phyloP scores from a whole-genome alignment of 148 eudicot species.

The Vaccinium vitisidaea region DNA sequence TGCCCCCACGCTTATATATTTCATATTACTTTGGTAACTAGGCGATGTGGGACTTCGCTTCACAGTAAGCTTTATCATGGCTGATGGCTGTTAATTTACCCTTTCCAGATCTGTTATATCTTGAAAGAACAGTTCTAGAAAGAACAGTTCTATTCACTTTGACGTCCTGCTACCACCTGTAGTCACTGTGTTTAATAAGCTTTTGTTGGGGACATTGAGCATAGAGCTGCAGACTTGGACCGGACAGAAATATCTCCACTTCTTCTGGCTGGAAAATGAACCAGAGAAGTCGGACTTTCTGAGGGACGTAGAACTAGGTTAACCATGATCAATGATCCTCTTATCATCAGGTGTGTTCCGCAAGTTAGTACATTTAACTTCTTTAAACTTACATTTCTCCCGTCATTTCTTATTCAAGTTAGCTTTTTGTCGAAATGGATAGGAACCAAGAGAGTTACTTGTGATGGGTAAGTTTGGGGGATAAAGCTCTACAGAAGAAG shows the following conservation, averaged over 20 bases:
- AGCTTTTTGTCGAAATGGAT: neutral
- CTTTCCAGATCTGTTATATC: neutral
- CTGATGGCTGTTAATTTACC: neutral
- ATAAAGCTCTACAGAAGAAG: constrained; percentile 1
- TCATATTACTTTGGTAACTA: no score
- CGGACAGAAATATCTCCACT: neutral
- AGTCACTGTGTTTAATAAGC: neutral
- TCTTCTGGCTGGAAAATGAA: neutral
- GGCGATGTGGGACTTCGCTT: no score
- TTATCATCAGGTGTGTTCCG: neutral
- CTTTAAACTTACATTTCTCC: neutral
- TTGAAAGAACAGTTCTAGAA: neutral
- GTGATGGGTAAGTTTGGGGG: neutral
- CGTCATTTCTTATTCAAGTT: neutral
- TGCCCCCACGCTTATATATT: no score
- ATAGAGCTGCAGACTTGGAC: neutral
- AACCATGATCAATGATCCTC: neutral
- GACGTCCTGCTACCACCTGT: neutral
- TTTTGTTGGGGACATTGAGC: neutral
- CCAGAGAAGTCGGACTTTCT: no score
- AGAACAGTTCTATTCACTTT: neutral
- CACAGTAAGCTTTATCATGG: neutral
- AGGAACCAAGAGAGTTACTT: neutral
- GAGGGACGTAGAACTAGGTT: neutral
- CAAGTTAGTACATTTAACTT: neutral